These are phyloP conservation scores for Platanthera guangdongensis DNA, from an alignment of 106 monocot species.

Conservation along the genomic window DNA sequence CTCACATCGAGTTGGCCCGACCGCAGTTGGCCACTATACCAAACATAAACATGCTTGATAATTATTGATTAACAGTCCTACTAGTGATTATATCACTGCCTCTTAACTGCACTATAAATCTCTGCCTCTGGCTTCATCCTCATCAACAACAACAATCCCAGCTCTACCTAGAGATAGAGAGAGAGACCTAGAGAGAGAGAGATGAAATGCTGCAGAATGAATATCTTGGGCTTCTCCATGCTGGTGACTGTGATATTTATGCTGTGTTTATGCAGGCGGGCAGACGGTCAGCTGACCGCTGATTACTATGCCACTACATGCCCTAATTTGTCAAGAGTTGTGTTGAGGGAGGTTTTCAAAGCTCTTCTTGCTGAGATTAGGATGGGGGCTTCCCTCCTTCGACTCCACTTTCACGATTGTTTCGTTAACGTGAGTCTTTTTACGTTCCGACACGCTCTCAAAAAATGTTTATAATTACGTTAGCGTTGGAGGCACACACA, in stretches of 20 bases:
- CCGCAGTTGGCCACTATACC: not conserved
- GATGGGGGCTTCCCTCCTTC: slow-evolving; percentile 65
- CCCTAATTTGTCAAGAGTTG: slow-evolving; percentile 32
- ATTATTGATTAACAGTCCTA: not conserved
- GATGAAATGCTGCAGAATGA: not conserved
- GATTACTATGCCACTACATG: slow-evolving; percentile 46
- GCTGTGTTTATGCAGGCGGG: not conserved
- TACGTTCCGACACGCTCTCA: too few species aligned
- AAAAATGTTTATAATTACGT: not conserved
- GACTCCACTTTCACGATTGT: slow-evolving; percentile 76
- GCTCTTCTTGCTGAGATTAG: slow-evolving; percentile 48
- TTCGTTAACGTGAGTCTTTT: slow-evolving; percentile 48
- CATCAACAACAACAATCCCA: not conserved
- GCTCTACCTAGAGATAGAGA: not conserved
- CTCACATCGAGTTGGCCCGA: not conserved
- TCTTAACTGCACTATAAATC: not conserved
- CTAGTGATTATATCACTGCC: too few species aligned
- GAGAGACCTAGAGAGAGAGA: not conserved
- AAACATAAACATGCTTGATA: not conserved
- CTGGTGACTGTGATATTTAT: not conserved
- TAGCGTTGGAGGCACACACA: not conserved
- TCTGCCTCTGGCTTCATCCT: not conserved
- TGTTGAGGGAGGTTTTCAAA: slow-evolving; percentile 20
- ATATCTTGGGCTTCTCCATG: not conserved
- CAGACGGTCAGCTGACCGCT: slow-evolving; percentile 23